A percentile compares a stretch with the other conserved stretches of the same genome.
Evolutionary conservation across 305 asterid species (phyloP).

Genomic region (Fraxinus nigra): DNA sequence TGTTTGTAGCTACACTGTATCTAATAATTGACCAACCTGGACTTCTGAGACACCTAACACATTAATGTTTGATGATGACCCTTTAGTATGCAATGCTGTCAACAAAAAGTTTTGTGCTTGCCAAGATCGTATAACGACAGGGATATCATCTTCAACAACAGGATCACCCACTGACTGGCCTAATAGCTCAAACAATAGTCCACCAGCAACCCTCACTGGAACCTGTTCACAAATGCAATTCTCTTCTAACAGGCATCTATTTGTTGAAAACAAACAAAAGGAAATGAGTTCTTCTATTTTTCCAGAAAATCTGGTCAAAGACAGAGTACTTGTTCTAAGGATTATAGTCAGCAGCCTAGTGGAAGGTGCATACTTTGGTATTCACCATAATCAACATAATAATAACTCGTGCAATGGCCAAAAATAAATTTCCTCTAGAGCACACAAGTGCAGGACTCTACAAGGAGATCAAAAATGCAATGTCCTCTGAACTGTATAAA

Average conservation of each 20-base stretch:
- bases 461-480: not conserved
- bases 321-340: not conserved
- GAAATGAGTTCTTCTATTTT: slow-evolving; percentile 6
- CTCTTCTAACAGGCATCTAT: not conserved
- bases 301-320: not conserved
- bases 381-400: not conserved
- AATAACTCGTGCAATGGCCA: not conserved
- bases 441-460: not conserved
- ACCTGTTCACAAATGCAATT: slow-evolving; percentile 38
- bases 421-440: not conserved
- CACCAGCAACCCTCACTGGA: slow-evolving; percentile 72
- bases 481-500: not conserved
- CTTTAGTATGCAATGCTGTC: slow-evolving; percentile 57
- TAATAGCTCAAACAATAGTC: slow-evolving; percentile 62
- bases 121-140: slow-evolving; percentile 60
- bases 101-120: slow-evolving; percentile 56
- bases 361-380: not conserved
- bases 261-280: not conserved
- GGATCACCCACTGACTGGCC: slow-evolving; percentile 70
- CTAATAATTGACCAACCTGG: slow-evolving; percentile 45
- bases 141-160: slow-evolving; percentile 50
- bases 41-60: slow-evolving; percentile 59
- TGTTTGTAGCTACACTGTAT: not conserved
- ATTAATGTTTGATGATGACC: slow-evolving; percentile 46
- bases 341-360: not conserved